Percentiles rank a stretch among this genome's conserved stretches.
Conservation (phyloP, 202 grass and related monocot species). For the Carex sylvatica region DNA sequence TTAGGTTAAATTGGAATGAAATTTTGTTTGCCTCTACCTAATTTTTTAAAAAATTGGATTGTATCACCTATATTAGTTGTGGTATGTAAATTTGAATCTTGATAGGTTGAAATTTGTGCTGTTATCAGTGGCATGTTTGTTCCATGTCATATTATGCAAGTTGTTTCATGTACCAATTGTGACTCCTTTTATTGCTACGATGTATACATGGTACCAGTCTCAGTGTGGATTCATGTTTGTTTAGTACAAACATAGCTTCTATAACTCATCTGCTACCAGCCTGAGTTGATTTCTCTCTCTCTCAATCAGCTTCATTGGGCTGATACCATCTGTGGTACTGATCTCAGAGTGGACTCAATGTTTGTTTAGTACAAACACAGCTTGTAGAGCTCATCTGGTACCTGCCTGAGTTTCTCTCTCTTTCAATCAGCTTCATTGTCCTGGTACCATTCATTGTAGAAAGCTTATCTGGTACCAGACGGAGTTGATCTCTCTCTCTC, state of each 20-base stretch:
- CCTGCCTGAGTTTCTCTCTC: too few species aligned
- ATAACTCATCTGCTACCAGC: too few species aligned
- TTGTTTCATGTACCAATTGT: neutral
- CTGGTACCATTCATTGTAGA: neutral
- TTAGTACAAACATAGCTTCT: too few species aligned
- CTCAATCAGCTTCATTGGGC: too few species aligned
- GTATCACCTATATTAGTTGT: neutral
- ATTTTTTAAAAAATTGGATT: neutral
- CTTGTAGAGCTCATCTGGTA: too few species aligned
- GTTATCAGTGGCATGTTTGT: neutral
- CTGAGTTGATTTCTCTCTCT: too few species aligned
- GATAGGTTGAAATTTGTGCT: neutral
- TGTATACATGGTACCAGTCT: neutral
- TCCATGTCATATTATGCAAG: neutral
- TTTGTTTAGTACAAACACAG: too few species aligned
- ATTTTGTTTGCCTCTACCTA: neutral
- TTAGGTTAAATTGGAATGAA: neutral
- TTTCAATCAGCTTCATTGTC: neutral
- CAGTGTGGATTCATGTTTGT: too few species aligned
- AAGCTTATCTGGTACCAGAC: too few species aligned
- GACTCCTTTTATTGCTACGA: neutral
- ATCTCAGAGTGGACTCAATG: too few species aligned
- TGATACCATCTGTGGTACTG: too few species aligned
- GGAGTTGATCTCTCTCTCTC: too few species aligned
- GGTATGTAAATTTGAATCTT: neutral